Evolutionary conservation across 1,284 basidiomycete species (phyloP), one percentile per base, ranked within the genome.

Genomic region (Schizophyllum commune): DNA sequence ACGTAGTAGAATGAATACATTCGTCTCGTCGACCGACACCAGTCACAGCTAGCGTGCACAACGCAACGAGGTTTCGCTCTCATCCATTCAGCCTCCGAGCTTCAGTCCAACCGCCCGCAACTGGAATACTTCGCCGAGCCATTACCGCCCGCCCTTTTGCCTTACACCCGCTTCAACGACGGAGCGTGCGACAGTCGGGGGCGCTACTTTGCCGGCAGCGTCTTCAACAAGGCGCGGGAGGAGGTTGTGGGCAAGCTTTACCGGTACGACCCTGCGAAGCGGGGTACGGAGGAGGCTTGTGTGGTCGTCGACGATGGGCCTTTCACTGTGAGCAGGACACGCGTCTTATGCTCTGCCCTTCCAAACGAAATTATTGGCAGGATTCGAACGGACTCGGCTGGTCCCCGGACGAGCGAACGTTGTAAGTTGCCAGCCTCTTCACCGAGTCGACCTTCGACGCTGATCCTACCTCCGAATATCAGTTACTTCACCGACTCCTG

Each of bases 401-500:
- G 84, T 84, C 79, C 66, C 75, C 77, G 5, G 84, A 86, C 64
- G 82, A 79, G 60, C 82, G 77, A 67, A 86, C 74, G 22, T 77
- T 86, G 85, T 84, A 66, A 71, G 79, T 69, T 47, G 59, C 53
- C 3, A n/a, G 9, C 53, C 19, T 55, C 3, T 21, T 11, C 47
- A 51, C 47, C n/a, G 47, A 11, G 47, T 51, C 11, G n/a, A 51
- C 11, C 47, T n/a, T n/a, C n/a, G n/a, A 51, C 47, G 47, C 11
- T 51, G 11, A n/a, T 51, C 47, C 47, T 11, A 11, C 11, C 11
- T 51, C 11, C 47, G 19, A 21, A 32, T 57, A n/a, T n/a, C n/a
- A n/a, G n/a, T n/a, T 88, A 86, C 69, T 86, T 88, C 69, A 88
- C 86, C 58, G 84, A 88, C 69, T 88, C 85, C 0, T 70, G 82